phyloP scores from a whole-genome alignment of 805 yeast genomes.

The Kodamaea sagamina region DNA sequence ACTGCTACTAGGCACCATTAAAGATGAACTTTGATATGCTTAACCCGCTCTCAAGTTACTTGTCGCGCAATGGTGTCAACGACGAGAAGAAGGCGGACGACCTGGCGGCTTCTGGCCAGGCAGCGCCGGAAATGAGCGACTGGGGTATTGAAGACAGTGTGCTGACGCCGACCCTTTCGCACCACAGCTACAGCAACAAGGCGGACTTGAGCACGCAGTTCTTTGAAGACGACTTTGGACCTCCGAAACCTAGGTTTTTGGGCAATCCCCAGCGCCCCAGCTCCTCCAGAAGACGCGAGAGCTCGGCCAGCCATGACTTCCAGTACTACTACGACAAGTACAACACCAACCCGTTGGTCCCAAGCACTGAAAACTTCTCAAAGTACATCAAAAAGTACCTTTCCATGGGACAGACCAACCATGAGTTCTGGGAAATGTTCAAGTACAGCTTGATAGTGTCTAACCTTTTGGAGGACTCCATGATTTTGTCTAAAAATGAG shows the following conservation, averaged over 20 bases:
- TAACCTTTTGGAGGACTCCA: conserved; percentile 40
- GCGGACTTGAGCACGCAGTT: conserved; percentile 6
- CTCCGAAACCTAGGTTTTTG: conserved; percentile 10
- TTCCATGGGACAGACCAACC: conserved; percentile 16
- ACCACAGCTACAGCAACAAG: conserved; percentile 12
- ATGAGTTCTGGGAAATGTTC: conserved; percentile 41
- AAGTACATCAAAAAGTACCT: conserved; percentile 31
- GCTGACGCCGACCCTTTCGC: conserved; percentile 15
- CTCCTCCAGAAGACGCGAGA: conserved; percentile 1
- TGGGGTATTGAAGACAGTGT: conserved; percentile 39
- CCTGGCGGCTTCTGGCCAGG: neutral
- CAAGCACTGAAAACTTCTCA: conserved; percentile 24
- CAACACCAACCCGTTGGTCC: conserved; percentile 12
- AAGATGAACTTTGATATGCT: conserved; percentile 31
- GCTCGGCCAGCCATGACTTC: conserved; percentile 13
- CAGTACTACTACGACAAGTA: conserved; percentile 17
- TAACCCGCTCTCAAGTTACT: conserved; percentile 28
- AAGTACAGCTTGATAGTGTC: conserved; percentile 42
- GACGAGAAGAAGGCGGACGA: conserved; percentile 3
- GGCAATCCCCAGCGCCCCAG: conserved; percentile 3
- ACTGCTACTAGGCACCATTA: neutral
- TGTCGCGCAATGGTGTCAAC: conserved; percentile 15
- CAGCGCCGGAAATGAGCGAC: conserved; percentile 26
- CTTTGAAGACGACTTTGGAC: conserved; percentile 3
- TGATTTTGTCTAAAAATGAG: conserved; percentile 46